Conservation (phyloP, 345 rosid species). For the Moricandia moricandioides region DNA sequence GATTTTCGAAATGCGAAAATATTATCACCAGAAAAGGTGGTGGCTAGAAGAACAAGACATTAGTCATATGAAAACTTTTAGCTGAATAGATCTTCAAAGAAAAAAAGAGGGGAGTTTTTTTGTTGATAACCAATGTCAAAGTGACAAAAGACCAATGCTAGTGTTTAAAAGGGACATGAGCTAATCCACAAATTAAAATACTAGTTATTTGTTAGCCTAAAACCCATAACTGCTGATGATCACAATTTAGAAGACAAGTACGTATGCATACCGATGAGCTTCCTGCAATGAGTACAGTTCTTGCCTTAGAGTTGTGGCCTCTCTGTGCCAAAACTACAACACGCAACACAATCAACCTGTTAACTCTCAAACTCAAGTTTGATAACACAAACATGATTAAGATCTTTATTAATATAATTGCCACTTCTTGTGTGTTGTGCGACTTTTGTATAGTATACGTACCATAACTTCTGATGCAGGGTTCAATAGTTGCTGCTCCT, state of each 20-base stretch:
- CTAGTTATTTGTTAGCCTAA: background rate
- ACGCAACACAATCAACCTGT: background rate
- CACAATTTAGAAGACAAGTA: background rate
- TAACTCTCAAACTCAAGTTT: slow-evolving; percentile 13
- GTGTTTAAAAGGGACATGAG: background rate
- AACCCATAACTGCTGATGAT: background rate
- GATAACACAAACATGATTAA: background rate
- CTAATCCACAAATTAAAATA: background rate
- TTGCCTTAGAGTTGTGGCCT: background rate
- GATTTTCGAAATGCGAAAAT: background rate
- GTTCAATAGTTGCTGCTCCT: slow-evolving; percentile 46
- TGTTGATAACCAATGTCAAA: background rate
- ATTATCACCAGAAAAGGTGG: background rate
- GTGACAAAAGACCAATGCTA: background rate
- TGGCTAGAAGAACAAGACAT: background rate
- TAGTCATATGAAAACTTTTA: background rate
- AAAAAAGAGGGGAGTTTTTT: background rate
- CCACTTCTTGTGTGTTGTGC: background rate
- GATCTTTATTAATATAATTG: background rate
- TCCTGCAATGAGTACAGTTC: background rate
- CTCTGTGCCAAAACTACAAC: slow-evolving; percentile 44
- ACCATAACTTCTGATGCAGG: slow-evolving; percentile 69
- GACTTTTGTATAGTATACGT: slow-evolving; percentile 9
- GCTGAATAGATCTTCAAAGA: background rate
- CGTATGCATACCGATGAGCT: background rate